phyloP scores from a whole-genome alignment of 2,329 filamentous ascomycete genomes.

The Xylaria sp. region DNA sequence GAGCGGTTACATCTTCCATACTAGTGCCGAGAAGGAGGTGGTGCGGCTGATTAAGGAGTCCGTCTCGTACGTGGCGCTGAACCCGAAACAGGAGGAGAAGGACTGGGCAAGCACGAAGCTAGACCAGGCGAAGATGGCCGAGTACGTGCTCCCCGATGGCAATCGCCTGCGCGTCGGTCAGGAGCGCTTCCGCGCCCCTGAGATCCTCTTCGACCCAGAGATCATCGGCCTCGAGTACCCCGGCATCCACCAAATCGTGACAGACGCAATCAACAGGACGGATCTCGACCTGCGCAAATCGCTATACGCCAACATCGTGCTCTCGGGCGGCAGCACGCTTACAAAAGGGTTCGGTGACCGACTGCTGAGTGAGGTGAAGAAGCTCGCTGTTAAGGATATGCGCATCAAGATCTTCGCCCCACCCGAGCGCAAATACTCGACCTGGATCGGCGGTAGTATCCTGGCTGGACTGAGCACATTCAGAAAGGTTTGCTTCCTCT shows the following conservation, averaged over 20 bases:
- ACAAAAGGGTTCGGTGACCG: slow-evolving; percentile 98
- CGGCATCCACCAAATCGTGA: slow-evolving; percentile 96
- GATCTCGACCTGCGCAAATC: slow-evolving; percentile 96
- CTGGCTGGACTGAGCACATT: slow-evolving; percentile 97
- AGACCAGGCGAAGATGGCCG: slow-evolving; percentile 80
- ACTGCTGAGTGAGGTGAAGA: slow-evolving; percentile 89
- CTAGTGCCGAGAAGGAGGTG: slow-evolving; percentile 99
- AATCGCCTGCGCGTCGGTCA: slow-evolving; percentile 91
- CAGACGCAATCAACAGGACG: slow-evolving; percentile 93
- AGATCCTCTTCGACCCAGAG: slow-evolving; percentile 97
- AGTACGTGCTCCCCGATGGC: slow-evolving; percentile 92
- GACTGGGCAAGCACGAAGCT: slow-evolving; percentile 88
- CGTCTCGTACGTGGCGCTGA: slow-evolving; percentile 88
- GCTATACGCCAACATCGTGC: slow-evolving; percentile 95
- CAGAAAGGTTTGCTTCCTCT: slow-evolving; percentile 80
- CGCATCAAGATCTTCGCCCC: slow-evolving; percentile 99
- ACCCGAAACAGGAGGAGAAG: slow-evolving; percentile 95
- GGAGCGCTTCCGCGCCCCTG: slow-evolving; percentile 93
- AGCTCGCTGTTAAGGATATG: slow-evolving; percentile 97
- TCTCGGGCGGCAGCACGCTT: slow-evolving; percentile 94
- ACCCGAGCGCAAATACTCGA: slow-evolving; percentile 97
- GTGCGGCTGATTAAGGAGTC: slow-evolving; percentile 97
- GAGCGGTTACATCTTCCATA: slow-evolving; percentile 94
- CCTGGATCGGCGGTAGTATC: slow-evolving; percentile 99
- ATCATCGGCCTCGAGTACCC: slow-evolving; percentile 97